phyloP scores from a whole-genome alignment of 208 protist species.

The Acanthamoeba healyi region DNA sequence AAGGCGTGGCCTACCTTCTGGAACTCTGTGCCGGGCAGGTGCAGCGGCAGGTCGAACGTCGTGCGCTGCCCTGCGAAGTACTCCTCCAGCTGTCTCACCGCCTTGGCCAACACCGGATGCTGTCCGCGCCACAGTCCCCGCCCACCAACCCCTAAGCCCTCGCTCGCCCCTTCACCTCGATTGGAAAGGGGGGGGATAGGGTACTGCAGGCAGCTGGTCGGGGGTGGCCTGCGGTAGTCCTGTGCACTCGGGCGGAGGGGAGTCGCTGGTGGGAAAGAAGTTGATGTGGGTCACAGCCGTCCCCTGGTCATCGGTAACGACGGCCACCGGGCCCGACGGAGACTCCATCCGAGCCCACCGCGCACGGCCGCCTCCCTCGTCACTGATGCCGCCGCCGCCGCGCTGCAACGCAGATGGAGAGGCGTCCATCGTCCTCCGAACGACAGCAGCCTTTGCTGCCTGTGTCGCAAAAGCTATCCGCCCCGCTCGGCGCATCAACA shows the following conservation, averaged over 20 bases:
- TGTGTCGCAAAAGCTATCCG: too few relatives aligned
- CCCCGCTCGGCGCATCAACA: too few relatives aligned
- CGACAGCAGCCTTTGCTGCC: too few relatives aligned
- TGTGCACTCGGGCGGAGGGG: not conserved
- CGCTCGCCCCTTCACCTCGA: too few relatives aligned
- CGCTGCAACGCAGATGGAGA: too few relatives aligned
- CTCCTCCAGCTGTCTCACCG: slow-evolving; percentile 35
- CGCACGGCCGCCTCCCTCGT: too few relatives aligned
- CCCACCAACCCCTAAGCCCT: not conserved
- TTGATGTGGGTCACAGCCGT: not conserved
- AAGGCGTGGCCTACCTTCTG: slow-evolving; percentile 69
- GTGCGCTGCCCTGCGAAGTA: not conserved
- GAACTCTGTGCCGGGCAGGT: slow-evolving; percentile 14
- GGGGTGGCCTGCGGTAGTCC: not conserved
- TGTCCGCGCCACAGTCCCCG: not conserved
- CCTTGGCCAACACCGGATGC: slow-evolving; percentile 27
- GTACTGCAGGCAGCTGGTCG: not conserved
- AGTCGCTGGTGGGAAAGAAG: not conserved
- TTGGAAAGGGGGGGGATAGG: not conserved
- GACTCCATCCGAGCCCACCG: not conserved
- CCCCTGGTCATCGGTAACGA: not conserved
- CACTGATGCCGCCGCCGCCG: too few relatives aligned
- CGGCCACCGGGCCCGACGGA: not conserved
- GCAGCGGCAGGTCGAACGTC: slow-evolving; percentile 18
- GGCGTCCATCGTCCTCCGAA: too few relatives aligned